Evolutionary conservation across 495 filamentous ascomycete genomes (phyloP), one percentile per base, ranked within the genome.

Genomic region (Xylaria nigripes): DNA sequence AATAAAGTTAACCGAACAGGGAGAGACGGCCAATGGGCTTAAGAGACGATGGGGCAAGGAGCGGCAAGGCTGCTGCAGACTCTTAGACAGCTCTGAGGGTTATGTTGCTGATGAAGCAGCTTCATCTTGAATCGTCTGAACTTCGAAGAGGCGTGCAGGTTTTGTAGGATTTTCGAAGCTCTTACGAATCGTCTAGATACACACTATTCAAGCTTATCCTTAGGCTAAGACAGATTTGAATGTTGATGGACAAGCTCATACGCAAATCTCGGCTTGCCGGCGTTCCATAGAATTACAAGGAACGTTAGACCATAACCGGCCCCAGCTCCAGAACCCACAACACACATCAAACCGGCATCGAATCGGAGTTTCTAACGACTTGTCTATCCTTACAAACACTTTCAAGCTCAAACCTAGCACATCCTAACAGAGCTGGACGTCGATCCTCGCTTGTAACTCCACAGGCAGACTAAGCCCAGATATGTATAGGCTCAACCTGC

Each of bases 361-460:
- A 67, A 65, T 67, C 65, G 62, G 65, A 63, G 51, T 50, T 54
- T 61, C 61, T 63, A 61, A 59, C 50, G 46, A 56, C 51, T 48
- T 56, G 44, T 58, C 51, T 25, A 61, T 56, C 60, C 61, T 53
- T 52, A 48, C 51, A 40, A 54, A 25, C 50, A 54, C 50, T 54
- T 63, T 59, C 57, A 36, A 67, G 65, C 65, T 63, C 51, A 65
- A 67, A 67, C 58, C 62, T 63, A 52, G 58, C 29, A 58, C 3
- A 67, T 62, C 64, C 64, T 56, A 51, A 67, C 61, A 50, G 59
- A 67, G 64, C 64, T 67, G 64, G 64, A 67, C 38, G 42, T 55
- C 45, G 40, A 53, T 48, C 59, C 56, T 64, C 50, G 61, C 48
- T 58, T 60, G 43, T 55, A 32, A 24, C 36, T 50, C 54, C 57